Conservation (phyloP, 768 basidiomycete genomes). For the Fistulinella prunicolor region DNA sequence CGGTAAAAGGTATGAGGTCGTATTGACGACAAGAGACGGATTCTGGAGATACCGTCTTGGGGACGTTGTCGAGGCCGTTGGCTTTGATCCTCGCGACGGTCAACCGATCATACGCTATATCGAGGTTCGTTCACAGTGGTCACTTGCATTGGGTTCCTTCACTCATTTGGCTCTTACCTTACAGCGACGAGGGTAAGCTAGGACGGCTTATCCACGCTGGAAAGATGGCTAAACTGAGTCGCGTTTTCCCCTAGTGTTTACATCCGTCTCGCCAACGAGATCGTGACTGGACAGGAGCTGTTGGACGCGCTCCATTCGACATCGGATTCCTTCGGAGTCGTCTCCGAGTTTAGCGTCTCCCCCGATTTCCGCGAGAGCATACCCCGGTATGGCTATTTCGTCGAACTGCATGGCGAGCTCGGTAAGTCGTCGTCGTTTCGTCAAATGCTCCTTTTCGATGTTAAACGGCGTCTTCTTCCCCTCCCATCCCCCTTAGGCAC, state of each 20-base stretch:
- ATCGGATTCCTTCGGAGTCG: slow-evolving; percentile 13
- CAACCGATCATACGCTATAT: slow-evolving; percentile 22
- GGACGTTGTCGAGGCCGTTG: slow-evolving; percentile 19
- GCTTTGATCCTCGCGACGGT: slow-evolving; percentile 23
- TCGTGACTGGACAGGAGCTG: slow-evolving; percentile 22
- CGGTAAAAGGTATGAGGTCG: slow-evolving; percentile 17
- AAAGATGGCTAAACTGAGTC: not conserved
- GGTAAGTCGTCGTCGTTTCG: slow-evolving; percentile 1
- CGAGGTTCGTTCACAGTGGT: slow-evolving; percentile 11
- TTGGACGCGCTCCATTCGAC: slow-evolving; percentile 12
- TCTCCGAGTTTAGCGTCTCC: slow-evolving; percentile 23
- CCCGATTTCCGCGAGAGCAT: slow-evolving; percentile 16
- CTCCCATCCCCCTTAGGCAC: not conserved
- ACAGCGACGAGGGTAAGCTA: slow-evolving; percentile 23
- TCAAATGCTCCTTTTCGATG: not conserved
- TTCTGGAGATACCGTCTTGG: slow-evolving; percentile 24
- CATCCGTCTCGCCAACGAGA: slow-evolving; percentile 23
- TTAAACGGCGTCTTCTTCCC: too few relatives aligned
- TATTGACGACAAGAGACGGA: slow-evolving; percentile 25
- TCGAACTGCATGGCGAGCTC: slow-evolving; percentile 11
- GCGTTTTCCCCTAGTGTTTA: slow-evolving; percentile 7
- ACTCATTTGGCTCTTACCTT: not conserved
- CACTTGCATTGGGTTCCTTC: not conserved
- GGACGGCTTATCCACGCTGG: not conserved
- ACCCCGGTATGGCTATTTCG: slow-evolving; percentile 20